phyloP scores from a whole-genome alignment of 78 protist species.

The Dictyostelium firmibasis region DNA sequence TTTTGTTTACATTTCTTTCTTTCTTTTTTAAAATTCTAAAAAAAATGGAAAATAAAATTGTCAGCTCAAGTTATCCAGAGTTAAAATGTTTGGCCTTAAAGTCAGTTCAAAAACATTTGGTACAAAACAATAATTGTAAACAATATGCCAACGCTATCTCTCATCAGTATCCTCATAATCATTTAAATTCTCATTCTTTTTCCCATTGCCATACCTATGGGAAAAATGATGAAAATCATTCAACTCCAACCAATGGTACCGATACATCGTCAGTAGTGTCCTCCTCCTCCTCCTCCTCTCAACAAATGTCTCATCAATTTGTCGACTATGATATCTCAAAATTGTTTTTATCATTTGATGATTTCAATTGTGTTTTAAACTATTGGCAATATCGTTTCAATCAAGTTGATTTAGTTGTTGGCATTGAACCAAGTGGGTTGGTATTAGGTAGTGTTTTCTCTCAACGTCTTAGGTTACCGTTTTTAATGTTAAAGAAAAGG shows the following conservation, averaged over 20 bases:
- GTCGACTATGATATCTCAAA: not conserved
- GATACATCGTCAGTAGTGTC: not conserved
- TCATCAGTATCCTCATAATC: not conserved
- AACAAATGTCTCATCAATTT: no score
- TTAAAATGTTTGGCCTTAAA: not conserved
- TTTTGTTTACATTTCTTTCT: not conserved
- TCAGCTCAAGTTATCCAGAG: not conserved
- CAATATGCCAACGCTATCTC: not conserved
- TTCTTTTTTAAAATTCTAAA: not conserved
- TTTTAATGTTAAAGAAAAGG: not conserved
- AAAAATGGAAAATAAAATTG: not conserved
- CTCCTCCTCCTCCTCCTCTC: not conserved
- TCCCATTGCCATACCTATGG: not conserved
- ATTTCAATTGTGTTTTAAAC: not conserved
- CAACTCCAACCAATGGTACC: not conserved
- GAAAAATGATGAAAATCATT: not conserved
- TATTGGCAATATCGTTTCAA: slow-evolving; percentile 1
- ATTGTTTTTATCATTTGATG: not conserved
- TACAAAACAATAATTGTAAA: not conserved
- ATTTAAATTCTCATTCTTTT: not conserved
- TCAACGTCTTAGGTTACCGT: not conserved
- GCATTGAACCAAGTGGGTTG: not conserved
- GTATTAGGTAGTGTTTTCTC: not conserved
- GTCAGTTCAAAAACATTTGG: not conserved
- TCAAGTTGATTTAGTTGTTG: not conserved